Evolutionary conservation across 345 rosid genomes (phyloP).

Genomic region (Capsella bursapastoris): DNA sequence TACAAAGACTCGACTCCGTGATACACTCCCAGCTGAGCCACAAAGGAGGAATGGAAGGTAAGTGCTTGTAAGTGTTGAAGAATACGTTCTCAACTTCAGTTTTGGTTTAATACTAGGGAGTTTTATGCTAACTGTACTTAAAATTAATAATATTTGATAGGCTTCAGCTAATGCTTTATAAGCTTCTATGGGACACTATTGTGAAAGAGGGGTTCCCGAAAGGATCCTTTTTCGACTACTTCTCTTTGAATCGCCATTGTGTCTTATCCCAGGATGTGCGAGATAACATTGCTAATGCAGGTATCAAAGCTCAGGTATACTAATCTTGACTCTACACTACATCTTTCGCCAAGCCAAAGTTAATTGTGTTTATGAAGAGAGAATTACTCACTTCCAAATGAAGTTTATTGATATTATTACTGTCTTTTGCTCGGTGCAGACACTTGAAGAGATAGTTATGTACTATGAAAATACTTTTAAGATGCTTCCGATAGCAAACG

Average conservation of each 20-base stretch:
- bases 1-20: slow-evolving; percentile 67
- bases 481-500: slow-evolving; percentile 54
- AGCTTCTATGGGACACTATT: slow-evolving; percentile 73
- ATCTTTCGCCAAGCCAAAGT: background rate
- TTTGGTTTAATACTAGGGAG: background rate
- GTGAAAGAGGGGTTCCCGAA: slow-evolving; percentile 58
- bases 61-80: background rate
- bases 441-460: slow-evolving; percentile 68
- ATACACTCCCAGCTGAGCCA: slow-evolving; percentile 72
- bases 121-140: background rate
- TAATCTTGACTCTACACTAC: background rate
- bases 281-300: slow-evolving; percentile 54
- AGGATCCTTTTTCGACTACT: slow-evolving; percentile 56
- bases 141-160: slow-evolving; percentile 42
- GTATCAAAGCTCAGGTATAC: slow-evolving; percentile 66
- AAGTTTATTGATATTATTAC: background rate
- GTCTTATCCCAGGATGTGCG: slow-evolving; percentile 64
- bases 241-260: slow-evolving; percentile 56
- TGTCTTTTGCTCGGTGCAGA: slow-evolving; percentile 50
- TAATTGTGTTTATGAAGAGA: background rate
- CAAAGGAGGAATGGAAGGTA: slow-evolving; percentile 88
- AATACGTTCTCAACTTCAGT: background rate
- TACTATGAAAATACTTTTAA: slow-evolving; percentile 58
- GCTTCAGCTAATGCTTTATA: slow-evolving; percentile 87
- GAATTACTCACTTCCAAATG: background rate